These are phyloP conservation scores for Ceratobasidium sp. DNA, from an alignment of 1,284 basidiomycete genomes.

Conservation along the genomic window DNA sequence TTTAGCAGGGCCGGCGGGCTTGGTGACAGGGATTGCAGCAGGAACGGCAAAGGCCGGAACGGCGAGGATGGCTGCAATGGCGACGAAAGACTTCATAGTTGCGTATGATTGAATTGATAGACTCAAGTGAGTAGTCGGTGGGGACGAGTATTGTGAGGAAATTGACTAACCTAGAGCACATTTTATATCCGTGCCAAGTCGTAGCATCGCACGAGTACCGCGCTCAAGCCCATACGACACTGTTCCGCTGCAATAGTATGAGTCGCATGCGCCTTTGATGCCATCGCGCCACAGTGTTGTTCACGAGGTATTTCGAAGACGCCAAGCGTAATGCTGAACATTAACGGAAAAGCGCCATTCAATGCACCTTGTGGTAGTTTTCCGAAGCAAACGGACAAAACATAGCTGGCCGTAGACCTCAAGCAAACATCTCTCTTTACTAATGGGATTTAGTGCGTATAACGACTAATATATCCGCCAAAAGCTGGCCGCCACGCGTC, in stretches of 20 bases:
- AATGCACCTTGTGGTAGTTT: not conserved
- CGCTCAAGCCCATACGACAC: not conserved
- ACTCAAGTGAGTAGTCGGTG: not conserved
- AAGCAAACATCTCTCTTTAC: too few relatives aligned
- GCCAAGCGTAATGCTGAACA: not conserved
- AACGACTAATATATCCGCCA: not conserved
- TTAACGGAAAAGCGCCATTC: not conserved
- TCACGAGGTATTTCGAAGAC: not conserved
- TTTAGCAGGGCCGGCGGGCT: conserved; percentile 30
- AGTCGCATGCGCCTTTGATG: not conserved
- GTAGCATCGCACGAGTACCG: not conserved
- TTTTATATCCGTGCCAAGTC: not conserved
- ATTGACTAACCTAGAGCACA: not conserved
- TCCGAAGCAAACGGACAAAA: not conserved
- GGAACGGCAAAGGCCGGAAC: conserved; percentile 41
- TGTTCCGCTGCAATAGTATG: not conserved
- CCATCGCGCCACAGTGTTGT: not conserved
- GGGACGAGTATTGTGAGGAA: conserved; percentile 19
- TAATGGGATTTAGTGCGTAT: not conserved
- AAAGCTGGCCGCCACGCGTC: not conserved
- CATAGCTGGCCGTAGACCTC: not conserved
- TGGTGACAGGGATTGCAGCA: conserved; percentile 38
- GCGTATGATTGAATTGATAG: not conserved
- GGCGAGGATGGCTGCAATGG: conserved; percentile 36
- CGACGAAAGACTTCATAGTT: conserved; percentile 31